These are phyloP conservation scores for Podospora pseudopauciseta DNA, from an alignment of 495 filamentous ascomycete species.

Conservation along the genomic window DNA sequence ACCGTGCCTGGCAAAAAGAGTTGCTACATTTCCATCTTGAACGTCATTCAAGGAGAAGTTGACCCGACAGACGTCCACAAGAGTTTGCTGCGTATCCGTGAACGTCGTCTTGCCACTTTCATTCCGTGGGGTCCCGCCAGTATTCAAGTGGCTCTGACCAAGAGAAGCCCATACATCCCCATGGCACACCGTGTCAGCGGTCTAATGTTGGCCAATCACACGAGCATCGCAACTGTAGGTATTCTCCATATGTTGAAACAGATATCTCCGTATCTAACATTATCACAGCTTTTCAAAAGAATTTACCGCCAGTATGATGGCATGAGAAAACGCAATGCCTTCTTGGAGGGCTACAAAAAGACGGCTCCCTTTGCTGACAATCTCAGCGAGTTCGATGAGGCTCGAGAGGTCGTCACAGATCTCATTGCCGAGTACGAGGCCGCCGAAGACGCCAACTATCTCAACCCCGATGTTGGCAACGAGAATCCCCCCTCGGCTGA, in stretches of 20 bases:
- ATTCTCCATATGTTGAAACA: background rate
- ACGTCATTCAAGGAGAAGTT: slow-evolving; percentile 97
- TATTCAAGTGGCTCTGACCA: slow-evolving; percentile 94
- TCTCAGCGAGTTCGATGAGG: slow-evolving; percentile 92
- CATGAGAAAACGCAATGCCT: slow-evolving; percentile 93
- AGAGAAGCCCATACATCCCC: slow-evolving; percentile 90
- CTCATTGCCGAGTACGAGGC: slow-evolving; percentile 93
- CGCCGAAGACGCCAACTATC: slow-evolving; percentile 82
- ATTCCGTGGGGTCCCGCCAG: slow-evolving; percentile 99
- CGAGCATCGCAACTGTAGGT: slow-evolving; percentile 82
- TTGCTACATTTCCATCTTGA: slow-evolving; percentile 98
- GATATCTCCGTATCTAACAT: background rate
- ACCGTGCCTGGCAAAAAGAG: slow-evolving; percentile 92
- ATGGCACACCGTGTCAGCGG: slow-evolving; percentile 91
- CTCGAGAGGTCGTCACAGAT: slow-evolving; percentile 80
- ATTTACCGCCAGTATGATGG: slow-evolving; percentile 87
- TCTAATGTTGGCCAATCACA: slow-evolving; percentile 97
- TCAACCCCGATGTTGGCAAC: slow-evolving; percentile 60
- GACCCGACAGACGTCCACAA: slow-evolving; percentile 98
- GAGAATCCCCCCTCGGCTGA: slow-evolving; percentile 43
- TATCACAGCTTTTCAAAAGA: slow-evolving; percentile 72
- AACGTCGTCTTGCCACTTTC: slow-evolving; percentile 89
- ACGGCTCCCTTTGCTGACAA: slow-evolving; percentile 87
- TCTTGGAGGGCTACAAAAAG: slow-evolving; percentile 92
- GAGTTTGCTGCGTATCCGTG: slow-evolving; percentile 91